These are phyloP conservation scores for Leucocoprinus sp. DNA, from an alignment of 768 basidiomycete genomes.

Conservation along the genomic window DNA sequence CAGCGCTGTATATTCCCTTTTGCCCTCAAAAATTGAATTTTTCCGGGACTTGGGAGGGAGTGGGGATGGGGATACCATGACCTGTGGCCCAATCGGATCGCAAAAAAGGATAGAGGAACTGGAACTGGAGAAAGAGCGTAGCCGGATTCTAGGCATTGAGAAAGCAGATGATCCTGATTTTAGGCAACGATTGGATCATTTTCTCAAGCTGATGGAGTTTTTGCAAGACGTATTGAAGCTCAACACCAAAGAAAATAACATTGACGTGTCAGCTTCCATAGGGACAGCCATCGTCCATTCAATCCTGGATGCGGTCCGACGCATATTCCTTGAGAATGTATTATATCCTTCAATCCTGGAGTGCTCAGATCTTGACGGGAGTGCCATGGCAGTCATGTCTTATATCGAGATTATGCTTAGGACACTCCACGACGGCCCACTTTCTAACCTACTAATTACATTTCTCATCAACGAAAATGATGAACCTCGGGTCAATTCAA, in stretches of 20 bases:
- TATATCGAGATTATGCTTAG: conserved; percentile 87
- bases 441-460: conserved; percentile 63
- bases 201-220: conserved; percentile 87
- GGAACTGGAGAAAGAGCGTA: conserved; percentile 41
- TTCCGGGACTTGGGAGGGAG: conserved; percentile 34
- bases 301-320: conserved; percentile 73
- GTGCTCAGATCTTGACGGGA: conserved; percentile 89
- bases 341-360: conserved; percentile 90
- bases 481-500: conserved; percentile 37
- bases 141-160: conserved; percentile 61
- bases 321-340: conserved; percentile 87
- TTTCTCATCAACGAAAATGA: conserved; percentile 83
- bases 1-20: conserved; percentile 84
- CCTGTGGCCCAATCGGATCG: conserved; percentile 56
- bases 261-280: conserved; percentile 58
- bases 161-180: conserved; percentile 71
- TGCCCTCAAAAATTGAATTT: conserved; percentile 83
- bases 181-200: conserved; percentile 73
- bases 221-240: conserved; percentile 80
- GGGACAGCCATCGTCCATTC: conserved; percentile 78
- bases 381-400: conserved; percentile 90
- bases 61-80: conserved; percentile 49
- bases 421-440: conserved; percentile 58
- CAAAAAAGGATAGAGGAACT: conserved; percentile 46
- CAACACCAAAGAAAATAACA: conserved; percentile 40